These are phyloP conservation scores for Didymella exigua DNA, from an alignment of 2,329 filamentous ascomycete genomes.

Conservation along the genomic window DNA sequence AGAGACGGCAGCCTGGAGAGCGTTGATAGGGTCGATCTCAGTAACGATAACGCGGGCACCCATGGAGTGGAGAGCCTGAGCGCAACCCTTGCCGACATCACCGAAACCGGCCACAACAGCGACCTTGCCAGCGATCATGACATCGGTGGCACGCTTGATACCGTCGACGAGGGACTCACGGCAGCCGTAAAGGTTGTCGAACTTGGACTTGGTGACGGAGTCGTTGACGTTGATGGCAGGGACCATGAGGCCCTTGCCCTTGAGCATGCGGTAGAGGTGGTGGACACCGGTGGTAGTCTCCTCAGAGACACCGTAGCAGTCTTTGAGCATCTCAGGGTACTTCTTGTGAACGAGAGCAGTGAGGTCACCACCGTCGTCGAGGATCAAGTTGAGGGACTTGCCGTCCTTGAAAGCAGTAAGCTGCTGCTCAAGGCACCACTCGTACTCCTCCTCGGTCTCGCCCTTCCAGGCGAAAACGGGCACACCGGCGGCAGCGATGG, in stretches of 20 bases:
- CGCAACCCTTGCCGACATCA: constrained; percentile 99
- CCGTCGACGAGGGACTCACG: constrained; percentile 97
- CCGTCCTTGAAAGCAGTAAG: constrained; percentile 94
- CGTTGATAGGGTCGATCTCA: constrained; percentile 99
- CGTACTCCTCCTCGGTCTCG: constrained; percentile 99
- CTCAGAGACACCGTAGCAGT: constrained; percentile 97
- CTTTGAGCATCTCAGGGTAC: constrained; percentile 98
- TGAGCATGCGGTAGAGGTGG: constrained; percentile 98
- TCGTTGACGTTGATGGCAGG: constrained; percentile 99
- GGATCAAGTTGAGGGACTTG: constrained; percentile 97
- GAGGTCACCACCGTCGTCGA: constrained; percentile 97
- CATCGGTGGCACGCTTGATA: constrained; percentile 99
- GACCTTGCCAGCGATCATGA: constrained; percentile 99
- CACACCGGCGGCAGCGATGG: constrained; percentile 91
- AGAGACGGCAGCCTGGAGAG: constrained; percentile 96
- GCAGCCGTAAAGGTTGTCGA: constrained; percentile 99
- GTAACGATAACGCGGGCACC: constrained; percentile 95
- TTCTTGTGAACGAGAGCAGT: constrained; percentile 96
- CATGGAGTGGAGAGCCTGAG: constrained; percentile 94
- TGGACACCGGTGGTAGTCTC: constrained; percentile 99
- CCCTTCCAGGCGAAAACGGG: constrained; percentile 86
- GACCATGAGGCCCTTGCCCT: constrained; percentile 75
- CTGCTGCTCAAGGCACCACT: constrained; percentile 99
- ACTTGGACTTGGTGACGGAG: constrained; percentile 99
- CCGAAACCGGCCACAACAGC: constrained; percentile 97